Conservation (phyloP, 2,329 filamentous ascomycete genomes). For the Pseudogymnoascus sp. region DNA sequence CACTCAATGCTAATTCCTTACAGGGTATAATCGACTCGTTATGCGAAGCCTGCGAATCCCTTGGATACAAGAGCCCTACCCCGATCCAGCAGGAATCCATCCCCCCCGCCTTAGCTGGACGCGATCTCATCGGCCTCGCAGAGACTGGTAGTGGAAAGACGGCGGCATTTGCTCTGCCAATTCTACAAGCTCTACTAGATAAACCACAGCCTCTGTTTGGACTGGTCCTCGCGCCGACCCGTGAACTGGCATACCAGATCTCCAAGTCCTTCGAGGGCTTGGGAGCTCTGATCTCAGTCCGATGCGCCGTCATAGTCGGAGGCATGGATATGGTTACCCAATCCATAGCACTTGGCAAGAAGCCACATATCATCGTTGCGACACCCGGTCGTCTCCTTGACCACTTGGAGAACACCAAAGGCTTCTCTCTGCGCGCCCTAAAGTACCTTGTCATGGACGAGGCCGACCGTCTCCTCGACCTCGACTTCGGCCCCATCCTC, state of each 20-base stretch:
- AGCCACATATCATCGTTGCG: slow-evolving; percentile 87
- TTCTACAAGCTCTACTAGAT: slow-evolving; percentile 65
- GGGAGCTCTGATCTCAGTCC: slow-evolving; percentile 78
- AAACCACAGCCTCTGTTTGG: slow-evolving; percentile 79
- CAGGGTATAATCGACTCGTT: slow-evolving; percentile 77
- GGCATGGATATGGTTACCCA: slow-evolving; percentile 95
- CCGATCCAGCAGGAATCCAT: slow-evolving; percentile 84
- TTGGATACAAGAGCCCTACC: slow-evolving; percentile 80
- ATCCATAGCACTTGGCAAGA: slow-evolving; percentile 85
- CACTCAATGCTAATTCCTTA: slow-evolving; percentile 5
- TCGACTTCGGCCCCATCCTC: slow-evolving; percentile 87
- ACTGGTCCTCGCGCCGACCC: slow-evolving; percentile 85
- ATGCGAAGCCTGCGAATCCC: slow-evolving; percentile 74
- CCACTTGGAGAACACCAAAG: slow-evolving; percentile 93
- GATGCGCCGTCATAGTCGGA: slow-evolving; percentile 79
- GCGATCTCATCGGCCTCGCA: slow-evolving; percentile 87
- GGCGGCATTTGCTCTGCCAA: slow-evolving; percentile 86
- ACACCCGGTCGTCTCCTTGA: slow-evolving; percentile 85
- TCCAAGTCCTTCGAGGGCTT: slow-evolving; percentile 80
- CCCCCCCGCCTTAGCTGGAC: slow-evolving; percentile 66
- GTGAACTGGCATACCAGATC: slow-evolving; percentile 90
- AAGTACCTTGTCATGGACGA: slow-evolving; percentile 95
- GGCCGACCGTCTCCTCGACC: slow-evolving; percentile 82
- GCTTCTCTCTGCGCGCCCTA: slow-evolving; percentile 73
- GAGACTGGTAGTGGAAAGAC: slow-evolving; percentile 97